These are phyloP conservation scores for Babesia divergens DNA, from an alignment of 169 alveolate genomes.

Conservation along the genomic window DNA sequence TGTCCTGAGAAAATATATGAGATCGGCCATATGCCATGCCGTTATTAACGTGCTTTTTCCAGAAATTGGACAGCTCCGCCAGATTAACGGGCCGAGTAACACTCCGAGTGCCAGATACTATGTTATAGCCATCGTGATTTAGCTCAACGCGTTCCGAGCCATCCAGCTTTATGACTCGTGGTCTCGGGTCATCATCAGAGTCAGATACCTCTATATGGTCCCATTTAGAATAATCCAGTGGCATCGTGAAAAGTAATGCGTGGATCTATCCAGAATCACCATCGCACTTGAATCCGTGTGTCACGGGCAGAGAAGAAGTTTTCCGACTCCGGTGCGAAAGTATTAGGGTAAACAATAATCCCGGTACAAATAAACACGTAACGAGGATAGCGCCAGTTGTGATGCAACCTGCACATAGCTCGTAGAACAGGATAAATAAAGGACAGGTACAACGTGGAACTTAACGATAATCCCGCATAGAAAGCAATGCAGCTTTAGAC, in stretches of 20 bases:
- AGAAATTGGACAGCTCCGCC: slow-evolving; percentile 14
- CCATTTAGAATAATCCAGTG: slow-evolving; percentile 62
- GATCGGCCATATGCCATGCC: slow-evolving; percentile 43
- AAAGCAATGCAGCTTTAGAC: too few species aligned
- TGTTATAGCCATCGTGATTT: slow-evolving; percentile 33
- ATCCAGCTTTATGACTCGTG: slow-evolving; percentile 39
- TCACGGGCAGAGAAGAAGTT: neutral
- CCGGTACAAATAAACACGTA: too few species aligned
- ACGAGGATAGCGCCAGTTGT: too few species aligned
- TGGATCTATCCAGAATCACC: slow-evolving; percentile 10
- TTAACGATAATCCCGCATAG: too few species aligned
- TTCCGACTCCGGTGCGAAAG: neutral
- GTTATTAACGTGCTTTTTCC: slow-evolving; percentile 43
- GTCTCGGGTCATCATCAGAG: slow-evolving; percentile 39
- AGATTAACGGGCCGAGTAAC: neutral
- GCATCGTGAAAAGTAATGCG: slow-evolving; percentile 13
- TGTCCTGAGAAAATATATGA: slow-evolving; percentile 38
- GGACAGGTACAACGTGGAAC: too few species aligned
- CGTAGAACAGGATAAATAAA: too few species aligned
- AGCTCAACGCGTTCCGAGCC: slow-evolving; percentile 32
- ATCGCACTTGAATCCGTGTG: slow-evolving; percentile 1
- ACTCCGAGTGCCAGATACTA: neutral
- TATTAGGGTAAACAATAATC: too few species aligned
- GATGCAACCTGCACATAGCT: too few species aligned
- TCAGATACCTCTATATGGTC: slow-evolving; percentile 57